phyloP scores from a whole-genome alignment of 768 basidiomycete genomes.

The Pisolithus marmoratus region DNA sequence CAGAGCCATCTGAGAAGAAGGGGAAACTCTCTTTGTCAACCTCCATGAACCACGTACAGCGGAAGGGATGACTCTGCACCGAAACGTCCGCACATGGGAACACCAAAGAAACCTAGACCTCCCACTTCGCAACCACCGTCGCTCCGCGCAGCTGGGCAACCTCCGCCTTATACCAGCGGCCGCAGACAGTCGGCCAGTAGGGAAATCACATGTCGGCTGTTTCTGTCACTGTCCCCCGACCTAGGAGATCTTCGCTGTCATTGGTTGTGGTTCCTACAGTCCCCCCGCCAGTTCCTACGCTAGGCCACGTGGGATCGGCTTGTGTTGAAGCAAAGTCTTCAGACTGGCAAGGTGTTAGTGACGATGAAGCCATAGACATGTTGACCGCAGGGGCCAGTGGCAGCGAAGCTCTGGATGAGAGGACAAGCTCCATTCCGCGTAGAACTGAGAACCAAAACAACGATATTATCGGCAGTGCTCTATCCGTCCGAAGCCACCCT shows the following conservation, averaged over 20 bases:
- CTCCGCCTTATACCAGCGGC: conserved; percentile 59
- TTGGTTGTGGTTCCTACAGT: conserved; percentile 47
- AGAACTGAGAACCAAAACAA: conserved; percentile 22
- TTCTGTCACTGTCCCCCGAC: conserved; percentile 38
- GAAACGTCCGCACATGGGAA: conserved; percentile 12
- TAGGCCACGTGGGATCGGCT: conserved; percentile 25
- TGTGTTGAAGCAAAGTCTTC: conserved; percentile 43
- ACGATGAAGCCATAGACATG: conserved; percentile 82
- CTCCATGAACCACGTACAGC: conserved; percentile 29
- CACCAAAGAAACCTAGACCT: conserved; percentile 21
- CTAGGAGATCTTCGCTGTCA: conserved; percentile 50
- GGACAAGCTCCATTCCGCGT: conserved; percentile 53
- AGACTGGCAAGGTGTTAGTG: conserved; percentile 74
- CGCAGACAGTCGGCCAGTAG: conserved; percentile 29
- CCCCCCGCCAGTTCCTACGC: conserved; percentile 31
- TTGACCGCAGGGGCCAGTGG: conserved; percentile 79
- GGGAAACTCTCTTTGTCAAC: conserved; percentile 47
- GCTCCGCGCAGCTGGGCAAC: conserved; percentile 41
- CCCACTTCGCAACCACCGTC: conserved; percentile 20
- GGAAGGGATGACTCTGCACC: conserved; percentile 13
- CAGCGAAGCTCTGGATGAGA: conserved; percentile 75
- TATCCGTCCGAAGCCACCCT: conserved; percentile 27
- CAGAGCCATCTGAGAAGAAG: conserved; percentile 42
- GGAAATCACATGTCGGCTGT: conserved; percentile 37
- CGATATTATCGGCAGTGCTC: conserved; percentile 14